phyloP scores from a whole-genome alignment of 1,284 basidiomycete genomes.

The Cutaneotrichosporon curvatum region DNA sequence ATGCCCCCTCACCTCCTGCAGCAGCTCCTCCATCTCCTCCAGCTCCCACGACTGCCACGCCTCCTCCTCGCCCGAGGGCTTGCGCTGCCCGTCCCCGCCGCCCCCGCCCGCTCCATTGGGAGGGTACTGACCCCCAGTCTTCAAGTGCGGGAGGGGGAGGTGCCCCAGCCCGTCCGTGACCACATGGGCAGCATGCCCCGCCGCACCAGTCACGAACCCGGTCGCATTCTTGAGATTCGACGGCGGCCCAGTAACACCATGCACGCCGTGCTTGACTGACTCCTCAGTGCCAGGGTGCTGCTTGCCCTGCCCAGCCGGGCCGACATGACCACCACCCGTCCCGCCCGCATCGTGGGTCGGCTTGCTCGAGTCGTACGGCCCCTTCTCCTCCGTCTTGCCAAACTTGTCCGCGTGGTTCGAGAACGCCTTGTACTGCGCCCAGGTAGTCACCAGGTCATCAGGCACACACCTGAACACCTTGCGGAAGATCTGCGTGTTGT shows the following conservation, averaged over 20 bases:
- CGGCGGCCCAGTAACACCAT: too few species aligned
- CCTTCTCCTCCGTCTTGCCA: constrained; percentile 20
- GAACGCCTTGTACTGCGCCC: constrained; percentile 91
- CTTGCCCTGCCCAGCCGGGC: constrained; percentile 22
- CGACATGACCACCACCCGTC: constrained; percentile 45
- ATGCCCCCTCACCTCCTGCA: constrained; percentile 71
- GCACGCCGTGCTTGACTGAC: too few species aligned
- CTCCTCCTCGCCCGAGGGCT: constrained; percentile 53
- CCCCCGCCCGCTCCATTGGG: background rate
- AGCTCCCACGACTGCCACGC: constrained; percentile 73
- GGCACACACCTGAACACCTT: constrained; percentile 88
- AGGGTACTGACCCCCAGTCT: too few species aligned
- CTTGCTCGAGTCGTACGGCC: constrained; percentile 32
- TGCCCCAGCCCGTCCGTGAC: too few species aligned
- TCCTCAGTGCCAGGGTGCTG: too few species aligned
- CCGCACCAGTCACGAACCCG: too few species aligned
- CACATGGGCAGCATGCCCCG: too few species aligned
- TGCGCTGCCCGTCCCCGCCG: constrained; percentile 15
- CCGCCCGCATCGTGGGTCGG: constrained; percentile 47
- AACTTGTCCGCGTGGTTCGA: constrained; percentile 64
- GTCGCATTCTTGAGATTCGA: background rate
- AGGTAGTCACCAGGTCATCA: constrained; percentile 82
- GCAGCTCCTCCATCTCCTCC: constrained; percentile 76
- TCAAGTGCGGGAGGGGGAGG: too few species aligned
- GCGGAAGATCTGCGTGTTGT: constrained; percentile 87